Evolutionary conservation across 768 basidiomycete genomes (phyloP), one percentile per base, ranked within the genome.

Genomic region (Scleroderma bovista): DNA sequence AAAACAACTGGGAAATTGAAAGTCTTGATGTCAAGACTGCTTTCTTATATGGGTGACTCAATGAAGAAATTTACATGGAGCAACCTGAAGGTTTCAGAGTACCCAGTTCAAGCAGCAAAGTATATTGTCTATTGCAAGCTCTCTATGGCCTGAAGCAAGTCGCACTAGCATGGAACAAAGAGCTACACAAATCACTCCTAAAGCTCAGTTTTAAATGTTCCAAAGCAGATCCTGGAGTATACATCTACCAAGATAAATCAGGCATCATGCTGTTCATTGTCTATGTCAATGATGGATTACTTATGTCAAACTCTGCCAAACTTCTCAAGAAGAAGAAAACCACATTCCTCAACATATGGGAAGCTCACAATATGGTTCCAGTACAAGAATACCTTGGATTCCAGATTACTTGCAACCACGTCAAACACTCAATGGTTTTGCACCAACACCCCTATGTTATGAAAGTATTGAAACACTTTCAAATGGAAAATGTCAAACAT

Each of bases 361-460:
- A 51, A 51, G 40, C 13, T 23, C 3, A 3, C 3, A 24, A 50
- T 19, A n/a, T 45, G 1, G 26, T 41, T 0, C 3, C 37, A 29
- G 48, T 34, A 0, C 38, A n/a, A 12, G 26, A 51, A 15, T 51
- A 38, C 12, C 50, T 51, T 3, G 38, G 38, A 20, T 17, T 39
- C 3, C 12, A 46, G 6, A 4, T 46, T 6, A 13, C 15, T 31
- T n/a, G 16, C 2, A 32, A 41, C 9, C 11, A 7, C 6, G 1
- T 6, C 6, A 22, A 13, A 0, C 11, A n/a, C 0, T 17, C 17
- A 6, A 20, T 51, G 1, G 6, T 7, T 6, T 2, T 51, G 0
- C 50, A 60, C 34, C 55, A 60, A 47, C 13, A 6, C 13, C 15
- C 45, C 12, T 58, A 60, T 38, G 40, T 52, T 0, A 45, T 52